Conservation (phyloP, 768 basidiomycete species). For the Russula griseocarnosa region DNA sequence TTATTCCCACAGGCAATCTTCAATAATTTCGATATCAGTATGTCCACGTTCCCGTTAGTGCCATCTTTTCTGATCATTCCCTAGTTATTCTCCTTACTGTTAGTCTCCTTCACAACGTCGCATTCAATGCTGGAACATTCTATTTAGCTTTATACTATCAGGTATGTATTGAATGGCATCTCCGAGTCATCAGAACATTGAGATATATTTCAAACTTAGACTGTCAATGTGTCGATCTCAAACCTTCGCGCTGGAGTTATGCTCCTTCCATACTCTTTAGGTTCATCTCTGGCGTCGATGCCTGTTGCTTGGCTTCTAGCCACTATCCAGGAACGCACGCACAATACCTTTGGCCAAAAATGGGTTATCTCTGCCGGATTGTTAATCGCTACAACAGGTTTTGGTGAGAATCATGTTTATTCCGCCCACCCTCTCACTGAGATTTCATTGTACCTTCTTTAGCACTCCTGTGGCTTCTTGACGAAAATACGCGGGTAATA, state of each 20-base stretch:
- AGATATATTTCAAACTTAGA: constrained; percentile 39
- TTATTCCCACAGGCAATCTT: constrained; percentile 67
- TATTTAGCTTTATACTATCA: constrained; percentile 83
- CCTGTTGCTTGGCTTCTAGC: constrained; percentile 82
- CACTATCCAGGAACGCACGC: constrained; percentile 54
- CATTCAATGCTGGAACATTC: constrained; percentile 81
- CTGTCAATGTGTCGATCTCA: constrained; percentile 58
- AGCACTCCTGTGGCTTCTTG: constrained; percentile 67
- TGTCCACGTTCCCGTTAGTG: constrained; percentile 27
- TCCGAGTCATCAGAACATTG: background rate
- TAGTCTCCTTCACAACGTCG: constrained; percentile 77
- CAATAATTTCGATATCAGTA: constrained; percentile 56
- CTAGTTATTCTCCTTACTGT: constrained; percentile 63
- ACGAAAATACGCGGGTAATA: constrained; percentile 46
- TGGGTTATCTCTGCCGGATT: constrained; percentile 60
- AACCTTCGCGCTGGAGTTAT: constrained; percentile 69
- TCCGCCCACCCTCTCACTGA: background rate
- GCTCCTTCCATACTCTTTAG: constrained; percentile 80
- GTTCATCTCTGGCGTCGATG: constrained; percentile 79
- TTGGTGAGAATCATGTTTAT: constrained; percentile 47
- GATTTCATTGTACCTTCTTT: background rate
- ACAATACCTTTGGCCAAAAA: constrained; percentile 62
- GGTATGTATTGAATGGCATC: constrained; percentile 39
- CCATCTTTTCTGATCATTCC: constrained; percentile 22
- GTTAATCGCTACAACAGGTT: constrained; percentile 62